These are phyloP conservation scores for Ramalina intermedia DNA, from an alignment of 495 filamentous ascomycete species.

Conservation along the genomic window DNA sequence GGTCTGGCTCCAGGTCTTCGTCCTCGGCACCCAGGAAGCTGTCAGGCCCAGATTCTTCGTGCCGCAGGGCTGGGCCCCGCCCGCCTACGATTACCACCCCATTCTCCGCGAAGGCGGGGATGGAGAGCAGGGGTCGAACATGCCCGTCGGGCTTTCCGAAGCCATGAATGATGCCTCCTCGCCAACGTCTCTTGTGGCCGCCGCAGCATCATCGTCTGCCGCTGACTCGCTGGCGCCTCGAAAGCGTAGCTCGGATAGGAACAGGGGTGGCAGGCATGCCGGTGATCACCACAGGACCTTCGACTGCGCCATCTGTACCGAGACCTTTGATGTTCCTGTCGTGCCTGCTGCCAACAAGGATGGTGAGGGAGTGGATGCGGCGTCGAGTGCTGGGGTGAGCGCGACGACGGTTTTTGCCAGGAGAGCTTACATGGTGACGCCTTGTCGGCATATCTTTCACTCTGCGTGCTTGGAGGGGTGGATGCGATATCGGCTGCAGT, in stretches of 20 bases:
- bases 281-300: slow-evolving; percentile 23
- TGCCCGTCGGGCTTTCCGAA: slow-evolving; percentile 56
- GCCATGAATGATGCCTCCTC: slow-evolving; percentile 17
- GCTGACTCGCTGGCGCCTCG: neutral
- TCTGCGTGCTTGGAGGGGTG: slow-evolving; percentile 86
- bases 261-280: slow-evolving; percentile 39
- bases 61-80: slow-evolving; percentile 54
- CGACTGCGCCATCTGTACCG: slow-evolving; percentile 92
- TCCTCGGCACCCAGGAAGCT: slow-evolving; percentile 63
- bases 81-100: slow-evolving; percentile 92
- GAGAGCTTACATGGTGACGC: slow-evolving; percentile 88
- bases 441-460: slow-evolving; percentile 93
- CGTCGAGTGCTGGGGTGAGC: slow-evolving; percentile 30
- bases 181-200: slow-evolving; percentile 20
- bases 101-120: slow-evolving; percentile 66
- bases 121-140: slow-evolving; percentile 46
- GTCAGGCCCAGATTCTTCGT: slow-evolving; percentile 73
- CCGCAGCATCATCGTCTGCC: slow-evolving; percentile 1
- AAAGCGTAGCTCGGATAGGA: slow-evolving; percentile 18
- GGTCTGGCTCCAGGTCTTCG: slow-evolving; percentile 85
- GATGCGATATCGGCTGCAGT: slow-evolving; percentile 86
- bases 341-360: slow-evolving; percentile 42
- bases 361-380: slow-evolving; percentile 21
- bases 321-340: slow-evolving; percentile 78
- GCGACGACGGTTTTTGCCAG: slow-evolving; percentile 60